Conservation (phyloP, 2,329 filamentous ascomycete species). For the Didymella sp. region DNA sequence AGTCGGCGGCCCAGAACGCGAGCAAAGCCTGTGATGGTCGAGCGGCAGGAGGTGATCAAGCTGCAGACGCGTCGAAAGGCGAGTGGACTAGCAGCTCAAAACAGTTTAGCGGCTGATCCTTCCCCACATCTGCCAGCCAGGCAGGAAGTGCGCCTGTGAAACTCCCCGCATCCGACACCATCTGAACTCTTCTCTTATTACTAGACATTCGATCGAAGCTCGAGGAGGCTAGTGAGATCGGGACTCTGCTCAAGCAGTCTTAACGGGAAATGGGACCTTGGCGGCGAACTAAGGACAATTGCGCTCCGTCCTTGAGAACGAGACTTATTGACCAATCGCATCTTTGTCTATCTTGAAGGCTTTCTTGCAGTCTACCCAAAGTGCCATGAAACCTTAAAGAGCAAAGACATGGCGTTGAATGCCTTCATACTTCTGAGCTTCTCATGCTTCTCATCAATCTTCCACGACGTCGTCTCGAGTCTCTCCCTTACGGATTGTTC, state of each 20-base stretch:
- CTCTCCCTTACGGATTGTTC: no score
- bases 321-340: no score
- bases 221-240: no score
- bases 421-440: no score
- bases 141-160: background rate
- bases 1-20: background rate
- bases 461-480: no score
- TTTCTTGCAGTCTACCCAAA: no score
- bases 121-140: slow-evolving; percentile 8
- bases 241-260: background rate
- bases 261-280: background rate
- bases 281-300: background rate
- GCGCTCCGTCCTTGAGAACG: no score
- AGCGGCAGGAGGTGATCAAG: slow-evolving; percentile 7
- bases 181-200: background rate
- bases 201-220: background rate
- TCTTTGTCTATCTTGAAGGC: no score
- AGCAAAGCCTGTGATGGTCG: background rate
- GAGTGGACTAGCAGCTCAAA: background rate
- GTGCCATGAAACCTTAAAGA: no score
- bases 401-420: no score
- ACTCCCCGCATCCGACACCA: slow-evolving; percentile 10
- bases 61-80: slow-evolving; percentile 9
- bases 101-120: slow-evolving; percentile 13
- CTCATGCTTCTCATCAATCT: no score